Evolutionary conservation across 1,284 basidiomycete genomes (phyloP), one percentile per base, ranked within the genome.

Genomic region (Volvariella volvacea): DNA sequence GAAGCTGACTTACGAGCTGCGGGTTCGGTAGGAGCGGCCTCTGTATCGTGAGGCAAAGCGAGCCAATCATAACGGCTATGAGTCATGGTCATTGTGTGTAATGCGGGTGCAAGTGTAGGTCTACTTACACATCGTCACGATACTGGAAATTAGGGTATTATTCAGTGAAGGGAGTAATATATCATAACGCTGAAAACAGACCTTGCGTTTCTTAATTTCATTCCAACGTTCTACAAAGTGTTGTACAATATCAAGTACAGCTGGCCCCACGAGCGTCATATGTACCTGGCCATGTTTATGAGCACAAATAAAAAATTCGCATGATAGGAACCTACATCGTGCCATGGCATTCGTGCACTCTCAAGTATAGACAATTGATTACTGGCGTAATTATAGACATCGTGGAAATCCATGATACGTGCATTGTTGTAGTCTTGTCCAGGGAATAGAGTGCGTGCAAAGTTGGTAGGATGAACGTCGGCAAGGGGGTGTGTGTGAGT

Each of bases 371-470:
- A 83, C 12, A 92, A 62, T 1, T 74, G 74, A 52, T 89, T 92
- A 52, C 80, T 84, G 15, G 82, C 77, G 59, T 83, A 96, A 50
- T 90, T 73, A 48, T 78, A 73, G 0, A 96, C 92, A 8, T 88
- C 72, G 61, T 90, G 72, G 66, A 93, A 92, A 60, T 92, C 90
- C 59, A 81, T 70, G 33, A 86, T 68, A 12, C 88, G 76, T 2
- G 86, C 88, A 50, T 94, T 92, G 62, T 94, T 93, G 64, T 90
- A 94, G 60, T 93, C 92, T 64, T 95, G 92, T 1, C 94, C 94
- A 0, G 93, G 89, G 70, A 94, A 97, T 22, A 97, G 70, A 0
- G 89, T 90, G 42, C 73, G 72, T 30, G 71, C 66, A 57, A 92
- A 92, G 55, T 92, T 72, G 1, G 88, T 88, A 0, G 91, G 90